Conservation (phyloP, 148 eudicot species). For the Pharnaceum exiguum region DNA sequence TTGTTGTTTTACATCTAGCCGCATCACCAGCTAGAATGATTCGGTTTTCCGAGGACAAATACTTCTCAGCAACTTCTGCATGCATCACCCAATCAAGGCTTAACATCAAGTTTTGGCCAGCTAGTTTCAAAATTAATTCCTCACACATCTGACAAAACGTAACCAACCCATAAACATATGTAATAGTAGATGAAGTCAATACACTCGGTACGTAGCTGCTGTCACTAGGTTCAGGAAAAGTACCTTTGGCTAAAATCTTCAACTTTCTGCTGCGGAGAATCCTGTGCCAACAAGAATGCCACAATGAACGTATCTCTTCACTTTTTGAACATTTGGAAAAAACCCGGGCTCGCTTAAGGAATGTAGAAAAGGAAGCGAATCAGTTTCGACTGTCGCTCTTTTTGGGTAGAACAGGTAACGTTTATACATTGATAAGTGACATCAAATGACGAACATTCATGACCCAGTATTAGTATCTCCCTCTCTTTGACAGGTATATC, state of each 20-base stretch:
- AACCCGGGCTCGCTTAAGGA: slow-evolving; percentile 10
- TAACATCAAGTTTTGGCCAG: slow-evolving; percentile 74
- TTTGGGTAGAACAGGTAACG: slow-evolving; percentile 46
- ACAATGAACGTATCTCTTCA: slow-evolving; percentile 53
- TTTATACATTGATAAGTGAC: slow-evolving; percentile 43
- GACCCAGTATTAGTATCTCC: slow-evolving; percentile 75
- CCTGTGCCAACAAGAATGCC: slow-evolving; percentile 74
- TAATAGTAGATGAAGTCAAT: neutral
- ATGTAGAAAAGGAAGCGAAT: slow-evolving; percentile 18
- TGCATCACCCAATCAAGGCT: slow-evolving; percentile 99
- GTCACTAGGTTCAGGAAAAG: no score
- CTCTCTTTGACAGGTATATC: slow-evolving; percentile 31
- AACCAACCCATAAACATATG: slow-evolving; percentile 1
- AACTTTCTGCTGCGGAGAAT: slow-evolving; percentile 88
- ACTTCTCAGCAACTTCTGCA: slow-evolving; percentile 94
- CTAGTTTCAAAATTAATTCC: slow-evolving; percentile 61
- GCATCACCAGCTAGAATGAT: slow-evolving; percentile 91
- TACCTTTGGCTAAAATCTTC: slow-evolving; percentile 74
- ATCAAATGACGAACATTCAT: slow-evolving; percentile 56
- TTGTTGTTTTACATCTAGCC: no score
- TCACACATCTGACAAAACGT: slow-evolving; percentile 65
- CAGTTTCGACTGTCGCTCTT: slow-evolving; percentile 37
- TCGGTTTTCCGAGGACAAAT: slow-evolving; percentile 46
- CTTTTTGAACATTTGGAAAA: slow-evolving; percentile 15
- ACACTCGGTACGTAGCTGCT: no score